Conservation (phyloP, 208 protist genomes). For the Leishmania lainsoni region DNA sequence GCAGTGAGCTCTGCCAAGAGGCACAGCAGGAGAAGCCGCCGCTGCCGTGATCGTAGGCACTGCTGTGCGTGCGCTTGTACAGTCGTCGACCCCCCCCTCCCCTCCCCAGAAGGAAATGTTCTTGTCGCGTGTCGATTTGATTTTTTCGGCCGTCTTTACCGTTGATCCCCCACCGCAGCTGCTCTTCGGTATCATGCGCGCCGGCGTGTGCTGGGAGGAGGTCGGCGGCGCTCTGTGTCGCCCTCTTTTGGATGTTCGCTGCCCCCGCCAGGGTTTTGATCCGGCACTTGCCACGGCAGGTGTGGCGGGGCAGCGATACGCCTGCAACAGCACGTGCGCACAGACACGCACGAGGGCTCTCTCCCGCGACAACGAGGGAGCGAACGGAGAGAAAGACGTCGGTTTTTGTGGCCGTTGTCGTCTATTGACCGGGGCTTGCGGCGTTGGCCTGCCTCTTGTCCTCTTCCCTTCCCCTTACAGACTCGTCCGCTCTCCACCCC, state of each 20-base stretch:
- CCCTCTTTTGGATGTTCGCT: background rate
- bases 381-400: background rate
- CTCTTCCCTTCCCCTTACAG: background rate
- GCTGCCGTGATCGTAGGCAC: background rate
- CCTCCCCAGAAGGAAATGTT: background rate
- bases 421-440: background rate
- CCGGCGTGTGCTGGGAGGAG: background rate
- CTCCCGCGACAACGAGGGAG: background rate
- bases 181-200: background rate
- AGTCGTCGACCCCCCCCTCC: background rate
- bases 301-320: too few relatives aligned
- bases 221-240: background rate
- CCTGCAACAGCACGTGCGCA: too few relatives aligned
- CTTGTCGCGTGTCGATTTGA: background rate
- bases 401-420: background rate
- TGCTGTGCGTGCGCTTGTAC: background rate
- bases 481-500: background rate
- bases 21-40: conserved; percentile 13
- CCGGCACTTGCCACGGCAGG: too few relatives aligned
- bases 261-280: too few relatives aligned
- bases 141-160: background rate
- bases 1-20: conserved; percentile 65
- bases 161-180: background rate
- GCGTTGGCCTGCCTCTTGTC: background rate
- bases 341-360: background rate